Base-by-base conservation (phyloP, 2,329 filamentous ascomycete species). In the Cytospora leucostoma region DNA sequence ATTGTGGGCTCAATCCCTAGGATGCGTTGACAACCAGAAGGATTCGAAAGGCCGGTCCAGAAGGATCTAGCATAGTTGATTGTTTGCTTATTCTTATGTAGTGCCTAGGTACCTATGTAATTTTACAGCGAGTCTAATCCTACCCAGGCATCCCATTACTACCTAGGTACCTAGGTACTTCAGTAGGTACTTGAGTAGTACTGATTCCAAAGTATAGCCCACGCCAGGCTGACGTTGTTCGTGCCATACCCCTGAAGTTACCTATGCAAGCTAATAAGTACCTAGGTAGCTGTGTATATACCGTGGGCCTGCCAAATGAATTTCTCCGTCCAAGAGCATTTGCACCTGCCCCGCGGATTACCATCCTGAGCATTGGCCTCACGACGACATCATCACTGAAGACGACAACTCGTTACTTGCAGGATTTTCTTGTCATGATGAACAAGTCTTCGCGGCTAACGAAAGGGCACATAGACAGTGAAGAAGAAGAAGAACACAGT, bases 271-370 rank as follows among this genome's bases (percentile, higher is more conserved):
- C 35, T 37, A 4, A 10, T 37, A 10, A 37, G 35, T 19, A 44
- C 15, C 53, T 37, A 10, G 7, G 35, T 19, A 44, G 38, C 53
- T 55, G 54, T 21, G 33, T 34, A 34, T 21, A 12, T 37, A 21
- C 33, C 21, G 34, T 40, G 59, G 38, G 37, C 37, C 27, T 62
- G 40, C 49, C 51, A 65, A 50, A 65, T 60, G 33, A 65, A 63
- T 65, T 65, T 55, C 55, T 63, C 63, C 63, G 60, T 65, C 37
- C 58, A 53, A 38, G n/a, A 35, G 44, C 44, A 12, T 21, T 33
- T 38, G 19, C 38, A 19, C 33, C 58, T 59, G 38, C 37, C 52
- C 33, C 61, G 50, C 7, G 40, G 10, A 44, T n/a, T n/a, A 44
- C 38, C 40, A 44, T 44, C 7, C 17, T 10, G 17, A n/a, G 40